Base-by-base conservation (phyloP, 2,329 filamentous ascomycete species). In the Penicillium paneum region DNA sequence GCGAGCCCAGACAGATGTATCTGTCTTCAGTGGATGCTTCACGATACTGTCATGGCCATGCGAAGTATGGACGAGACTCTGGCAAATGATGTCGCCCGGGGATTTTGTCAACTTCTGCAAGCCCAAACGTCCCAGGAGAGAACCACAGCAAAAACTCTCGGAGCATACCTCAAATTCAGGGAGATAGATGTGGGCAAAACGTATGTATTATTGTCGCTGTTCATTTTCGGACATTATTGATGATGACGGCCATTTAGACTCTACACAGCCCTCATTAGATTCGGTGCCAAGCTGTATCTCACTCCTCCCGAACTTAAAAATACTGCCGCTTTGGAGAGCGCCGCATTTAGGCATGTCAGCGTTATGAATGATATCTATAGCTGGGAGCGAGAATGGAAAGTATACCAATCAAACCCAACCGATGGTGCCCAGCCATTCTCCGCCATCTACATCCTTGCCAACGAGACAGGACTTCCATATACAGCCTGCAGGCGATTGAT, bases 341-440 rank as follows among this genome's bases (percentile, higher is more conserved):
- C 15, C 13, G 49, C 59, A 5, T 63, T 62, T 21, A 50, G 59
- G n/a, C 58, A 60, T 36, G 19, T 61, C 40, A 51, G 61, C 26
- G 45, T 55, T 2, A 44, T 63, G 19, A 63, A 63, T 44, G 61
- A 63, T 43, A 53, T 63, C 1, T 63, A 59, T 43, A 63, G 61
- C 47, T 63, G 61, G 61, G 58, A 62, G 13, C 51, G 49, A 7
- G 59, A 62, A 51, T 63, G 57, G 55, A 59, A 54, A 35, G 44
- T 52, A 10, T 54, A 57, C 39, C 55, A 58, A 29, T 41, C 41
- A 3, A 49, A 50, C 17, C 36, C 24, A 19, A 52, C 58, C 13
- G 59, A 62, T 45, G 61, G 61, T 24, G 34, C 61, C 1, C 48
- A 24, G 8, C 57, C 55, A 15, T 56, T 63, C 41, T 63, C 61